Evolutionary conservation across 2,329 filamentous ascomycete species (phyloP).

Genomic region (Ascosphaera acerosa): DNA sequence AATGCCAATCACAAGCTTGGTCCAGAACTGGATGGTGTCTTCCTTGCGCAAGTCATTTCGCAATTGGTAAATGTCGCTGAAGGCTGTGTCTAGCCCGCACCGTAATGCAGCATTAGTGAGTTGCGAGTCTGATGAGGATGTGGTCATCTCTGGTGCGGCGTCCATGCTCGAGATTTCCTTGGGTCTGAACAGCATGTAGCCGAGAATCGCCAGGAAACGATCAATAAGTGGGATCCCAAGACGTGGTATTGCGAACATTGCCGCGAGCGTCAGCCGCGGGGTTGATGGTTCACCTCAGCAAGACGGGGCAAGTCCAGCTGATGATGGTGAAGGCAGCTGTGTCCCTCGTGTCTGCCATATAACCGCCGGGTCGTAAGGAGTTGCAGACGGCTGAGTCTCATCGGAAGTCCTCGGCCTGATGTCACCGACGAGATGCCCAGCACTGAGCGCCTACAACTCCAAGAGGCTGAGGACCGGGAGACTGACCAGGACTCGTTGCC

Average conservation of each 20-base stretch:
- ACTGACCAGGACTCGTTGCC: too few species aligned
- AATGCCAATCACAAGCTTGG: slow-evolving; percentile 35
- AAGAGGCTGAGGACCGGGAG: too few species aligned
- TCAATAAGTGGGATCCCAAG: not conserved
- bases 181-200: not conserved
- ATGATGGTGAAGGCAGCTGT: too few species aligned
- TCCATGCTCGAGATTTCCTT: too few species aligned
- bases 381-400: slow-evolving; percentile 1
- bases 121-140: not conserved
- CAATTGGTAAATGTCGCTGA: not conserved
- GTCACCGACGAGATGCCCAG: slow-evolving; percentile 1
- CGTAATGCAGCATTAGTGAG: not conserved
- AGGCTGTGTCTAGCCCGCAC: not conserved
- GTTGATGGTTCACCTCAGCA: too few species aligned
- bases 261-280: not conserved
- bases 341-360: too few species aligned
- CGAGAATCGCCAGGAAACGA: not conserved
- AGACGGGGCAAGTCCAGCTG: not conserved
- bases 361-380: too few species aligned
- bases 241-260: slow-evolving; percentile 1
- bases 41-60: slow-evolving; percentile 20
- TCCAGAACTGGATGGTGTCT: slow-evolving; percentile 37
- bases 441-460: too few species aligned
- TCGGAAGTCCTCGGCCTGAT: slow-evolving; percentile 1
- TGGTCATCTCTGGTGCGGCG: too few species aligned